A percentile compares a stretch with the other conserved stretches of the same genome.
These are phyloP conservation scores for Botrytis medusae DNA, from an alignment of 2,329 filamentous ascomycete species.

Conservation along the genomic window DNA sequence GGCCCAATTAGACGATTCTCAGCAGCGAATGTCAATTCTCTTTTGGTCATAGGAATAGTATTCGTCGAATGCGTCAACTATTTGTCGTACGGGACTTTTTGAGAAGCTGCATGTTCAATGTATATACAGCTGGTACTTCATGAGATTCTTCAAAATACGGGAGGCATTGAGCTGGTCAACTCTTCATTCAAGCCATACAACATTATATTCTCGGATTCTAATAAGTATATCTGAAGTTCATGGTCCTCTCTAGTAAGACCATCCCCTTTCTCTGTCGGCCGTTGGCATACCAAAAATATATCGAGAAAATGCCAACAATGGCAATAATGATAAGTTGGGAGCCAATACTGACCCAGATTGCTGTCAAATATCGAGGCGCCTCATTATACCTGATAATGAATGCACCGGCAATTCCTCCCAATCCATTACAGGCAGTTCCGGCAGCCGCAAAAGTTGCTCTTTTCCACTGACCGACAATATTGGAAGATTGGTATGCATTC, in stretches of 20 bases:
- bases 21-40: neutral
- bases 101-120: neutral
- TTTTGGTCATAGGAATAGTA: neutral
- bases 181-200: too few species aligned
- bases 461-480: constrained; percentile 88
- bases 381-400: constrained; percentile 63
- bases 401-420: constrained; percentile 76
- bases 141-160: neutral
- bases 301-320: constrained; percentile 51
- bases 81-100: neutral
- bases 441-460: constrained; percentile 76
- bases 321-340: constrained; percentile 59
- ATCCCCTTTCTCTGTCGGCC: constrained; percentile 48
- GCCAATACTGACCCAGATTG: constrained; percentile 67
- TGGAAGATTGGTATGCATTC: constrained; percentile 83
- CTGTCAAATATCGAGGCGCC: constrained; percentile 62
- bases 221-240: constrained; percentile 38
- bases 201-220: constrained; percentile 19
- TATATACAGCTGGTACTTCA: neutral
- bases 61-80: neutral
- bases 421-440: constrained; percentile 73
- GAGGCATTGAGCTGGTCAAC: neutral
- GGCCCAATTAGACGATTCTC: too few species aligned
- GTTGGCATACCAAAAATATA: constrained; percentile 56
- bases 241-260: constrained; percentile 48